Base-by-base conservation (phyloP, 257 asterid genomes). In the Solanum arcanum region DNA sequence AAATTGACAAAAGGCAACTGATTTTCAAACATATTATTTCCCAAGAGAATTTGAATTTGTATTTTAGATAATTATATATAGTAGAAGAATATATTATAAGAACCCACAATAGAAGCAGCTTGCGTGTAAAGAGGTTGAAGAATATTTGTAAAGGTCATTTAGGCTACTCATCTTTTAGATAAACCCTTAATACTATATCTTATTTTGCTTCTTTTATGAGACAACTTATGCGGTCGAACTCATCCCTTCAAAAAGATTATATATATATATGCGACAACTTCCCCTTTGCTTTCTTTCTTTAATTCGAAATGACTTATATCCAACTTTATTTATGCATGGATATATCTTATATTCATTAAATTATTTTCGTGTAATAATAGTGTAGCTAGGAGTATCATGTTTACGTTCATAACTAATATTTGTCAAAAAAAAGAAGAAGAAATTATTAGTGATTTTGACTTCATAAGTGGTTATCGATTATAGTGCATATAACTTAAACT, bases 101-200 rank as follows among this genome's bases (percentile, higher is more conserved):
- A 35, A 4, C 31, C 46, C 52, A 56, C 35, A 42, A 70, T 87
- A 75, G 87, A 85, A 84, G 69, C 23, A 77, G 88, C 88, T 87
- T 89, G 85, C 78, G 86, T 87, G 88, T 87, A 89, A 89, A 87
- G 90, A 56, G 74, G 35, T 35, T 68, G 14, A 29, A 29, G 87
- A 89, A 89, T 86, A 87, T 82, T 69, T 86, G 49, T 56, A 64
- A 83, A 89, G 88, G 89, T 10, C 62, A 41, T 52, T 62, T 46
- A 31, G 76, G 83, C 84, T 31, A 75, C 8, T 86, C 90, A 89
- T 44, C 44, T 72, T 83, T 25, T 12, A 75, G 72, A 56, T 74
- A 16, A 41, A 72, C 35, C 85, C 41, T 9, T 25, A 20, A 46
- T 49, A 23, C 59, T 59, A 49, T n/a, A n/a, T 25, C 29, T 37